Percentiles rank a stretch among this genome's conserved stretches.
These are phyloP conservation scores for Oehlia diaphana DNA, from an alignment of 192 early-diverging fungal genomes.

Conservation along the genomic window DNA sequence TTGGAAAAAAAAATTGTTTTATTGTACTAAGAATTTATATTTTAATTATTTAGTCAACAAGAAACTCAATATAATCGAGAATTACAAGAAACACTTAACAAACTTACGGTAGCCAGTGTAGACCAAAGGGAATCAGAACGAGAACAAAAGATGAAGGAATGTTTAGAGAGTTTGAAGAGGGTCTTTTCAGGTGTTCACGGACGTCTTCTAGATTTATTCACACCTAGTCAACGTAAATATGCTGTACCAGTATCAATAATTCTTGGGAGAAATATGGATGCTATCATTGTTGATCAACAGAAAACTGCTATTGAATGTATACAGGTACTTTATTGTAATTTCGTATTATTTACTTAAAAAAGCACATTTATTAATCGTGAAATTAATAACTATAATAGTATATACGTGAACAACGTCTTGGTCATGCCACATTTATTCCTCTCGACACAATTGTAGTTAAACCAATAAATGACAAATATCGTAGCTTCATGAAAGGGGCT, in stretches of 20 bases:
- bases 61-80: conserved; percentile 86
- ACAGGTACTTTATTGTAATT: conserved; percentile 49
- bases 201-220: conserved; percentile 84
- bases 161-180: conserved; percentile 74
- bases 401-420: conserved; percentile 87
- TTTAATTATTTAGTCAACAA: conserved; percentile 40
- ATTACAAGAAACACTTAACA: conserved; percentile 71
- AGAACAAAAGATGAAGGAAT: conserved; percentile 75
- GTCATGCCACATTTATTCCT: conserved; percentile 93
- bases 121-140: conserved; percentile 85
- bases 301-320: conserved; percentile 96
- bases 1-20: not conserved
- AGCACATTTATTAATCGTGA: not conserved
- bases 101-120: conserved; percentile 77
- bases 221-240: conserved; percentile 91
- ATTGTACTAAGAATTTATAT: not conserved
- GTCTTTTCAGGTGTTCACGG: conserved; percentile 92
- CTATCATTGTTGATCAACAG: conserved; percentile 92
- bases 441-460: conserved; percentile 77
- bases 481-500: conserved; percentile 78
- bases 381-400: conserved; percentile 49
- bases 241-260: conserved; percentile 83
- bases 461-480: conserved; percentile 77
- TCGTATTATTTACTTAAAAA: not conserved
- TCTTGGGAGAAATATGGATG: conserved; percentile 89